These are phyloP conservation scores for Erodium maritimum DNA, from an alignment of 345 rosid species.

Conservation along the genomic window DNA sequence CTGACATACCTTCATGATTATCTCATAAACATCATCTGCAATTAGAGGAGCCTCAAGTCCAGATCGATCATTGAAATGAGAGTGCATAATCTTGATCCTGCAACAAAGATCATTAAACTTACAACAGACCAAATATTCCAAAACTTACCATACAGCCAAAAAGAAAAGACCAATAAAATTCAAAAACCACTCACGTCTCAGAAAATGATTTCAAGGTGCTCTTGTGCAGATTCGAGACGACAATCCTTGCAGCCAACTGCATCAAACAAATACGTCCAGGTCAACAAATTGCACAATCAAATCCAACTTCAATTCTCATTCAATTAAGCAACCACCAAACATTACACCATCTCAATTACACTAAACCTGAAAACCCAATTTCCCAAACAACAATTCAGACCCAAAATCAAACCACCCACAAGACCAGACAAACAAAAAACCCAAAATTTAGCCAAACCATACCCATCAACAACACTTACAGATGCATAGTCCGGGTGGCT, in stretches of 20 bases:
- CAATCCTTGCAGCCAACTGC: constrained; percentile 98
- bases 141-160: too few relatives aligned
- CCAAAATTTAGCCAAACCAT: too few relatives aligned
- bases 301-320: neutral
- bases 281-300: too few relatives aligned
- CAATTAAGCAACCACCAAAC: too few relatives aligned
- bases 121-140: neutral
- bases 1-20: constrained; percentile 64
- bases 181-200: constrained; percentile 59
- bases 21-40: constrained; percentile 85
- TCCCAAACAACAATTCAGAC: too few relatives aligned
- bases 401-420: too few relatives aligned
- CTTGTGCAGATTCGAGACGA: constrained; percentile 92
- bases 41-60: constrained; percentile 67
- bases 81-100: constrained; percentile 79
- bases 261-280: constrained; percentile 2
- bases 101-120: neutral
- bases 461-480: constrained; percentile 27
- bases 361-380: too few relatives aligned
- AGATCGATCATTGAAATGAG: constrained; percentile 66
- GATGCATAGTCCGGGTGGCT: constrained; percentile 96
- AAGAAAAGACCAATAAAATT: too few relatives aligned
- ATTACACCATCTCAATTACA: too few relatives aligned
- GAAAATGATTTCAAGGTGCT: constrained; percentile 87
- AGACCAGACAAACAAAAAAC: neutral